phyloP scores from a whole-genome alignment of 2,329 filamentous ascomycete species.

The Ceratocystiopsis sp. region DNA sequence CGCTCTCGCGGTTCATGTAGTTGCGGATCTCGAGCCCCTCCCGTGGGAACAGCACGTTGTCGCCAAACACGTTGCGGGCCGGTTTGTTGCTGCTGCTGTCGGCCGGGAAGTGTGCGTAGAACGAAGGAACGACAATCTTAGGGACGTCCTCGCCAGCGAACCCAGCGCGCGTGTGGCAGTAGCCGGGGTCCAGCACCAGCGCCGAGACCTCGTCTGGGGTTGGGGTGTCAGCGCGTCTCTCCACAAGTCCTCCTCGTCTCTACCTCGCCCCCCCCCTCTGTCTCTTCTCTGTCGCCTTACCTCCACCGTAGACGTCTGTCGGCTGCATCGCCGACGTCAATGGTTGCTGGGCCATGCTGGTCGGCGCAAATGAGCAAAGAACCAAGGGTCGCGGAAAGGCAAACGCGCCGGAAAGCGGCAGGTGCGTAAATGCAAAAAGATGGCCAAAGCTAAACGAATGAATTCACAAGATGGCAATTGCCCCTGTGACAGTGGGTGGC shows the following conservation, averaged over 20 bases:
- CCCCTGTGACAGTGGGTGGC: too few species aligned
- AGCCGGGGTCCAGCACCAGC: conserved; percentile 89
- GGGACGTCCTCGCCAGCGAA: conserved; percentile 97
- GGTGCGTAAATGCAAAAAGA: too few species aligned
- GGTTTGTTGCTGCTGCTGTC: conserved; percentile 25
- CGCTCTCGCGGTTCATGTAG: conserved; percentile 75
- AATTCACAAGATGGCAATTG: too few species aligned
- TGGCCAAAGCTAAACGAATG: too few species aligned
- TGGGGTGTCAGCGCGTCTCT: conserved; percentile 1
- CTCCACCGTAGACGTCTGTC: conserved; percentile 47
- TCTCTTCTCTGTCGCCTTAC: conserved; percentile 18
- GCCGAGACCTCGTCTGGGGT: conserved; percentile 83
- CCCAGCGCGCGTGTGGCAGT: conserved; percentile 76
- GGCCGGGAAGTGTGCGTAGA: conserved; percentile 48
- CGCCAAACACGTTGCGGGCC: conserved; percentile 58
- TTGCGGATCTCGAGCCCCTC: conserved; percentile 71
- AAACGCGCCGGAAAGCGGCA: too few species aligned
- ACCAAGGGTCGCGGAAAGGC: too few species aligned
- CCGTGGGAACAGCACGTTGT: conserved; percentile 71
- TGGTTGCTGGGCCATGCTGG: conserved; percentile 35
- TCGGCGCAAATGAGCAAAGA: too few species aligned
- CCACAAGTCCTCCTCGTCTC: background rate
- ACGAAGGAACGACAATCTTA: conserved; percentile 81
- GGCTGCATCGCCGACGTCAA: conserved; percentile 38
- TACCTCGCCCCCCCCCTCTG: background rate